phyloP scores from a whole-genome alignment of 1,284 basidiomycete genomes.

The Ganoderma lingzhi region DNA sequence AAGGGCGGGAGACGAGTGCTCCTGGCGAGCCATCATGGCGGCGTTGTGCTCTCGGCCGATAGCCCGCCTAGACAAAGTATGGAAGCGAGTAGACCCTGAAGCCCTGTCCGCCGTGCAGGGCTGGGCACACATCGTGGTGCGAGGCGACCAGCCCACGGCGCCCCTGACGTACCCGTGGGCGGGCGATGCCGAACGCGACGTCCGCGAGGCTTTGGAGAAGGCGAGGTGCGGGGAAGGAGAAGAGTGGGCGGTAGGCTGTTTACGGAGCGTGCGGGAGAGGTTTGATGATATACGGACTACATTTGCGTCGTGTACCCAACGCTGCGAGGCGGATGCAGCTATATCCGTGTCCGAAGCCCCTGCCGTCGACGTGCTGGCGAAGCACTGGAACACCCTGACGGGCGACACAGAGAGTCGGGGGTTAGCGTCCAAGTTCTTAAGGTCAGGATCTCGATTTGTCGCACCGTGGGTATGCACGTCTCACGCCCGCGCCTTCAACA shows the following conservation, averaged over 20 bases:
- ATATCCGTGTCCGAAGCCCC: conserved; percentile 45
- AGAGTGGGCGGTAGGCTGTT: conserved; percentile 51
- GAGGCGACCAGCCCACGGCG: conserved; percentile 49
- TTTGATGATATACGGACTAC: conserved; percentile 62
- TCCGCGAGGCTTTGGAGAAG: conserved; percentile 53
- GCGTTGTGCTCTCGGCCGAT: conserved; percentile 77
- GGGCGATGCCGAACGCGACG: conserved; percentile 55
- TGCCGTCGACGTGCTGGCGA: conserved; percentile 58
- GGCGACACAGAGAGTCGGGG: conserved; percentile 50
- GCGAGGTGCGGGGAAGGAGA: conserved; percentile 50
- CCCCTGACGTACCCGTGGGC: conserved; percentile 73
- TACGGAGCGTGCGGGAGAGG: conserved; percentile 51
- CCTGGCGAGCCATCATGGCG: conserved; percentile 74
- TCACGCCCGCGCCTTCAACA: conserved; percentile 38
- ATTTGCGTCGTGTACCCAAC: conserved; percentile 61
- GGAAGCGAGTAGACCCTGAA: conserved; percentile 72
- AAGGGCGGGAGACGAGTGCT: conserved; percentile 73
- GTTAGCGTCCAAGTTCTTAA: conserved; percentile 65
- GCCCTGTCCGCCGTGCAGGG: conserved; percentile 65
- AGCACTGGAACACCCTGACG: conserved; percentile 59
- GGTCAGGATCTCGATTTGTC: conserved; percentile 50
- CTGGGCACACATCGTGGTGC: conserved; percentile 63
- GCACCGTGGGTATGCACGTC: conserved; percentile 11
- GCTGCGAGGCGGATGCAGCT: conserved; percentile 38
- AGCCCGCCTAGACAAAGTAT: conserved; percentile 77